These are phyloP conservation scores for Trifolium dubium DNA, from an alignment of 306 rosid genomes.

Conservation along the genomic window DNA sequence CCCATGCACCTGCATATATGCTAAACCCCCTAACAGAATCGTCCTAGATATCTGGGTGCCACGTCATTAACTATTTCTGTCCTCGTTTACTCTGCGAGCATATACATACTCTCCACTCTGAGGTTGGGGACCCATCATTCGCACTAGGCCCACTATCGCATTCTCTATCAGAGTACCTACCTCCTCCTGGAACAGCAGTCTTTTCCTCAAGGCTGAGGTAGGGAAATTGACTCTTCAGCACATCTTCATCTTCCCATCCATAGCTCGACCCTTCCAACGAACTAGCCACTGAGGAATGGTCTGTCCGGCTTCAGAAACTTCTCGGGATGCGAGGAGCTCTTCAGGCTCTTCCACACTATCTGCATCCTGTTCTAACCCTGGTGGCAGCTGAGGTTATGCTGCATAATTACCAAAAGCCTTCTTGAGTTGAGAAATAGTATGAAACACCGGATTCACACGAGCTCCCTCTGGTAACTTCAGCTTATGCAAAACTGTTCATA, in stretches of 20 bases:
- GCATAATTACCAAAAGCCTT: not conserved
- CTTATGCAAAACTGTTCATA: not conserved
- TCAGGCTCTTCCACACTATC: not conserved
- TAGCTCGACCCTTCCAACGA: not conserved
- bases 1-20: too few relatives aligned
- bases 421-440: not conserved
- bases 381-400: not conserved
- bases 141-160: too few relatives aligned
- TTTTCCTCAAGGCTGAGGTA: not conserved
- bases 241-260: not conserved
- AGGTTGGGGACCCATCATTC: too few relatives aligned
- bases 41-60: too few relatives aligned
- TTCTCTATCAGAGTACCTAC: too few relatives aligned
- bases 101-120: too few relatives aligned
- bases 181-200: too few relatives aligned
- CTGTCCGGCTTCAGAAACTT: not conserved
- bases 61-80: too few relatives aligned
- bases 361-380: not conserved
- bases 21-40: too few relatives aligned
- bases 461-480: not conserved
- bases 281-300: not conserved
- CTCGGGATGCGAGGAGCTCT: not conserved
- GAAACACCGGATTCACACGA: not conserved
- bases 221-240: not conserved
- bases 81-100: too few relatives aligned